Conservation (phyloP, 2,329 filamentous ascomycete genomes). For the Fusarium setosum region DNA sequence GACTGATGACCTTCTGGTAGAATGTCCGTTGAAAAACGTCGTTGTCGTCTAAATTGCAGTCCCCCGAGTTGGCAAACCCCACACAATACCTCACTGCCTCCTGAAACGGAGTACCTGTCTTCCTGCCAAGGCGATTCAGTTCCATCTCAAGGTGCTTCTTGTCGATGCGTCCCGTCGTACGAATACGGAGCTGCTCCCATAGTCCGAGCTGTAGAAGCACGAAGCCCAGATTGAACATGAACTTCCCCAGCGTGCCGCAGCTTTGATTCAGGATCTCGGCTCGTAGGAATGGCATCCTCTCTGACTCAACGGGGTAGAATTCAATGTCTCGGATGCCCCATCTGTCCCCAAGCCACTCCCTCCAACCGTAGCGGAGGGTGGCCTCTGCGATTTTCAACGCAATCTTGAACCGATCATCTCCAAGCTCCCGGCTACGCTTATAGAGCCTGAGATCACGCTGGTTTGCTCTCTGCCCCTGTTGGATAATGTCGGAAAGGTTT, state of each 20-base stretch:
- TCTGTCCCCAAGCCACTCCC: constrained; percentile 11
- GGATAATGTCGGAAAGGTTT: constrained; percentile 6
- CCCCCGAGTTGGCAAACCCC: background rate
- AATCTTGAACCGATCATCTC: background rate
- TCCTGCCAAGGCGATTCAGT: background rate
- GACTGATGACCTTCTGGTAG: constrained; percentile 12
- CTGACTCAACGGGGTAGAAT: constrained; percentile 10
- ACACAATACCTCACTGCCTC: constrained; percentile 10
- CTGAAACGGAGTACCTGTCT: constrained; percentile 4
- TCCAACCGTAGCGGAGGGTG: constrained; percentile 14
- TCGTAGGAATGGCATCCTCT: constrained; percentile 5
- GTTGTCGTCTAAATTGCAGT: background rate
- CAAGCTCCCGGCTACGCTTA: background rate
- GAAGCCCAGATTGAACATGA: constrained; percentile 3
- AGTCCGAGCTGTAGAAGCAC: constrained; percentile 7
- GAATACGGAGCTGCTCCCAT: background rate
- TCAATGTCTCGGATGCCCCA: constrained; percentile 4
- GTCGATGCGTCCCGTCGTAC: background rate
- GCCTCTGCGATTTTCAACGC: constrained; percentile 13
- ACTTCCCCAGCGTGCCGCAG: background rate
- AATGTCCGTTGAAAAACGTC: constrained; percentile 7
- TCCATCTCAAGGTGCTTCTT: background rate
- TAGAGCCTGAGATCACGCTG: background rate
- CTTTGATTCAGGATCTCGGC: background rate
- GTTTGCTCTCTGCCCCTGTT: background rate